Percentiles rank a stretch among this genome's conserved stretches.
These are phyloP conservation scores for Physocladia obscura DNA, from an alignment of 192 early-diverging fungal species.

Conservation along the genomic window DNA sequence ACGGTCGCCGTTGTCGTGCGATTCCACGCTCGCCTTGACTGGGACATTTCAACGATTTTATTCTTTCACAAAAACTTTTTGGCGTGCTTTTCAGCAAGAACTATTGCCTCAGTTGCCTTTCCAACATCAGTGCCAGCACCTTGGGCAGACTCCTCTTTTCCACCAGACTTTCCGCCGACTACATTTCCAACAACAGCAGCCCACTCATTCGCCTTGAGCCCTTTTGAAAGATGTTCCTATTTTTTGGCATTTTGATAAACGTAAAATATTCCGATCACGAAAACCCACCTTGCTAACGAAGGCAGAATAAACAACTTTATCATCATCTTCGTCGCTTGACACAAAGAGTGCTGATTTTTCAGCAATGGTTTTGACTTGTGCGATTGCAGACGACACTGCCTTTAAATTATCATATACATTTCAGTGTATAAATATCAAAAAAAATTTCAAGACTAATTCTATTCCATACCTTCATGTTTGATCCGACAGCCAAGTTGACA, in stretches of 20 bases:
- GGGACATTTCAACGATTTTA: slow-evolving; percentile 21
- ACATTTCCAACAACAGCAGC: slow-evolving; percentile 76
- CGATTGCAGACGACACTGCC: slow-evolving; percentile 77
- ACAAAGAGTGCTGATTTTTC: slow-evolving; percentile 87
- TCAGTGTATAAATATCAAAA: not conserved
- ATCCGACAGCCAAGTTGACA: slow-evolving; percentile 64
- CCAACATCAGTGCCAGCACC: slow-evolving; percentile 75
- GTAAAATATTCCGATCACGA: not conserved
- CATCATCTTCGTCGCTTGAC: slow-evolving; percentile 64
- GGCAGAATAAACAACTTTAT: slow-evolving; percentile 78
- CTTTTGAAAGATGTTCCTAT: slow-evolving; percentile 58
- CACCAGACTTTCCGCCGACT: slow-evolving; percentile 91
- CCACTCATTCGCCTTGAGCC: slow-evolving; percentile 91
- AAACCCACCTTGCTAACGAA: slow-evolving; percentile 69
- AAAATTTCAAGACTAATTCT: not conserved
- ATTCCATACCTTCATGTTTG: slow-evolving; percentile 68
- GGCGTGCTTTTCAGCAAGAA: slow-evolving; percentile 74
- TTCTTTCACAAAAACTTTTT: slow-evolving; percentile 38
- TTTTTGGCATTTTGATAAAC: slow-evolving; percentile 1
- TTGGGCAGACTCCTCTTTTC: slow-evolving; percentile 91
- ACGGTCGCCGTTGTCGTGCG: not conserved
- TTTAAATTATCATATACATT: not conserved
- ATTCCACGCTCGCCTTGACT: not conserved
- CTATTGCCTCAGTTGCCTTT: slow-evolving; percentile 72
- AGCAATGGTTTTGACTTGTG: slow-evolving; percentile 74